These are phyloP conservation scores for Porcisia deanei DNA, from an alignment of 208 protist genomes.

Conservation along the genomic window DNA sequence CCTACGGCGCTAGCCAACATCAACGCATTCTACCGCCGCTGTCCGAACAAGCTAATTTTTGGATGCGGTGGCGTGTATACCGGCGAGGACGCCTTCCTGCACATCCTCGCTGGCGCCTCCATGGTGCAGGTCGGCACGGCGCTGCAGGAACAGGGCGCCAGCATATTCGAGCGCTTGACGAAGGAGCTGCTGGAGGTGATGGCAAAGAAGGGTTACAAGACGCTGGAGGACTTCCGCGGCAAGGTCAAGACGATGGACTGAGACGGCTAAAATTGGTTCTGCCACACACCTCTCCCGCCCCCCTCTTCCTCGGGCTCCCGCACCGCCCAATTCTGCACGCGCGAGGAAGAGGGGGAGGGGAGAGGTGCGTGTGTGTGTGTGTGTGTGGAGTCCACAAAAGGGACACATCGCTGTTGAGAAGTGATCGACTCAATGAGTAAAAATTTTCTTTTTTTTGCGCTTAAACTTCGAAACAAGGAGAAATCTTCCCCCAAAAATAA, in stretches of 20 bases:
- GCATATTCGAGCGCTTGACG: conserved; percentile 74
- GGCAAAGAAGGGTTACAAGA: conserved; percentile 85
- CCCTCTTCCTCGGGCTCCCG: too few species aligned
- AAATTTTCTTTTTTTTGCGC: too few species aligned
- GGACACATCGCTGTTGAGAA: too few species aligned
- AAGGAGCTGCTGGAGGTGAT: conserved; percentile 78
- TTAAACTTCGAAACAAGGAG: too few species aligned
- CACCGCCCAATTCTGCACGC: background rate
- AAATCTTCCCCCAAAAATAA: background rate
- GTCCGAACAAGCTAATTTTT: conserved; percentile 79
- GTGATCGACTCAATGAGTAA: too few species aligned
- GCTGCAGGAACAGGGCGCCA: conserved; percentile 73
- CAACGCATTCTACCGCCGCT: conserved; percentile 86
- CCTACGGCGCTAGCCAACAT: conserved; percentile 92
- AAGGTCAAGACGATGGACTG: conserved; percentile 81
- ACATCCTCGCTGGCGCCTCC: conserved; percentile 82
- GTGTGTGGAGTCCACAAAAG: background rate
- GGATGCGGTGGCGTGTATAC: conserved; percentile 86
- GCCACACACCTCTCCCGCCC: too few species aligned
- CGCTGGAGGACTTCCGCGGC: conserved; percentile 84
- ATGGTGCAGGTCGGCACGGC: conserved; percentile 90
- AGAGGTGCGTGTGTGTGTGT: background rate
- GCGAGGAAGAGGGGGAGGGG: background rate
- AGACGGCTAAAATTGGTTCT: background rate
- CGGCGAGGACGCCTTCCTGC: conserved; percentile 84